A percentile compares a stretch with the other conserved stretches of the same genome.
These are phyloP conservation scores for Phaeosphaeriaceae sp. DNA, from an alignment of 2,329 filamentous ascomycete genomes.

Conservation along the genomic window DNA sequence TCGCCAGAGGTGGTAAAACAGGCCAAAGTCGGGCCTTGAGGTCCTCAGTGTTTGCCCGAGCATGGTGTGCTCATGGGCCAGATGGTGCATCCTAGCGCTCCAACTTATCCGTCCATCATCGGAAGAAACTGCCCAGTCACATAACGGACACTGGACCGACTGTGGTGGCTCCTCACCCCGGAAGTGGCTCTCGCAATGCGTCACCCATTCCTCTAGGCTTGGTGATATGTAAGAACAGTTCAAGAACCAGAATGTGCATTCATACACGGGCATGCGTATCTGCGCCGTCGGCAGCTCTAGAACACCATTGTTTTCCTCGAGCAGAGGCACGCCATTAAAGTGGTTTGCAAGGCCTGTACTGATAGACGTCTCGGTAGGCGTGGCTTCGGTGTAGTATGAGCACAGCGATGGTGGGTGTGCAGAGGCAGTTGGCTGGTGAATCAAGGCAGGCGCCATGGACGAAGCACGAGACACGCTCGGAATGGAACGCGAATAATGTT, in stretches of 20 bases:
- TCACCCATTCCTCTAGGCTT: conserved; percentile 34
- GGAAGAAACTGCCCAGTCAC: conserved; percentile 28
- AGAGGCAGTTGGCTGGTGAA: conserved; percentile 35
- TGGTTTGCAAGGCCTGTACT: conserved; percentile 32
- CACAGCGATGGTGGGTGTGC: conserved; percentile 32
- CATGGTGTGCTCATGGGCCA: conserved; percentile 31
- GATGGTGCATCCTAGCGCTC: conserved; percentile 36
- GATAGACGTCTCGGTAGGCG: conserved; percentile 35
- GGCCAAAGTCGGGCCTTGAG: conserved; percentile 34
- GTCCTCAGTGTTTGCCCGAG: conserved; percentile 31
- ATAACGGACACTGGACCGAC: conserved; percentile 40
- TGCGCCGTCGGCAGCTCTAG: conserved; percentile 22
- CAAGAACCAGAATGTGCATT: conserved; percentile 46
- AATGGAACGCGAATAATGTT: conserved; percentile 17
- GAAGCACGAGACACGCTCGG: conserved; percentile 21
- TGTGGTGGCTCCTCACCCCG: conserved; percentile 39
- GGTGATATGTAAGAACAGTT: conserved; percentile 31
- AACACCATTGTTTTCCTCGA: conserved; percentile 39
- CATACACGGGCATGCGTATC: conserved; percentile 23
- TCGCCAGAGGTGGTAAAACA: conserved; percentile 41
- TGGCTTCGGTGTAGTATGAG: conserved; percentile 32
- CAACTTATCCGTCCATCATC: conserved; percentile 28
- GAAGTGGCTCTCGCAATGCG: conserved; percentile 43
- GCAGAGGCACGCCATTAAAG: conserved; percentile 24
- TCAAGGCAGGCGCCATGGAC: conserved; percentile 42